phyloP scores from a whole-genome alignment of 1,284 basidiomycete species.

The Retiboletus flavoniger region DNA sequence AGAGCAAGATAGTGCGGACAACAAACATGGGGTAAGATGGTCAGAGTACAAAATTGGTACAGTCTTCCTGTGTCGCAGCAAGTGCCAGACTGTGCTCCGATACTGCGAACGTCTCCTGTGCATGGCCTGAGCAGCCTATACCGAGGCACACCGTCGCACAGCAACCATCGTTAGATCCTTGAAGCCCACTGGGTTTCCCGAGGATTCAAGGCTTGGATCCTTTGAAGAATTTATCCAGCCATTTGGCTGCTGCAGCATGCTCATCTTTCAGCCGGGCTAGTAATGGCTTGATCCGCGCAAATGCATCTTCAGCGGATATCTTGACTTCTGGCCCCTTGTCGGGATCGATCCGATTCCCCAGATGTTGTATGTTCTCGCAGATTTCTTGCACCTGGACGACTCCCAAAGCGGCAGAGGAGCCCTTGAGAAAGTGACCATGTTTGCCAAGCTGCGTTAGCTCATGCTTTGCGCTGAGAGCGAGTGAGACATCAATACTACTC shows the following conservation, averaged over 20 bases:
- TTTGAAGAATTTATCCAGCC: conserved; percentile 50
- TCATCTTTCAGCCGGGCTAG: conserved; percentile 56
- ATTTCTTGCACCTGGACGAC: conserved; percentile 76
- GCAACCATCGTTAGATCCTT: conserved; percentile 7
- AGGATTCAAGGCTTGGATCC: conserved; percentile 5
- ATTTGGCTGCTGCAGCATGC: conserved; percentile 54
- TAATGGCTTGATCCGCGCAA: conserved; percentile 58
- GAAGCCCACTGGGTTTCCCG: neutral
- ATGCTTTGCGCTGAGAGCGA: conserved; percentile 46
- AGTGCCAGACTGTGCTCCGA: conserved; percentile 22
- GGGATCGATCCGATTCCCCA: conserved; percentile 60
- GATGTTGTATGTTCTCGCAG: conserved; percentile 89
- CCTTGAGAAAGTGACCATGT: conserved; percentile 92
- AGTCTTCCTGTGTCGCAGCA: conserved; percentile 21
- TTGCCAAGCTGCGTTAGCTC: conserved; percentile 68
- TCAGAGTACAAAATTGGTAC: conserved; percentile 28
- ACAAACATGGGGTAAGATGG: conserved; percentile 15
- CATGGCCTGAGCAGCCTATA: conserved; percentile 7
- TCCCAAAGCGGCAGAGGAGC: conserved; percentile 89
- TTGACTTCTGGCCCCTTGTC: conserved; percentile 42
- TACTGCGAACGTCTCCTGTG: conserved; percentile 14
- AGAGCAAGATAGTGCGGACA: conserved; percentile 19
- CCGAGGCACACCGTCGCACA: conserved; percentile 13
- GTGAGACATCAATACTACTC: conserved; percentile 14
- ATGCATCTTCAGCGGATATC: conserved; percentile 58